Conservation (phyloP, 495 filamentous ascomycete genomes). For the Penicillium cinerascens region DNA sequence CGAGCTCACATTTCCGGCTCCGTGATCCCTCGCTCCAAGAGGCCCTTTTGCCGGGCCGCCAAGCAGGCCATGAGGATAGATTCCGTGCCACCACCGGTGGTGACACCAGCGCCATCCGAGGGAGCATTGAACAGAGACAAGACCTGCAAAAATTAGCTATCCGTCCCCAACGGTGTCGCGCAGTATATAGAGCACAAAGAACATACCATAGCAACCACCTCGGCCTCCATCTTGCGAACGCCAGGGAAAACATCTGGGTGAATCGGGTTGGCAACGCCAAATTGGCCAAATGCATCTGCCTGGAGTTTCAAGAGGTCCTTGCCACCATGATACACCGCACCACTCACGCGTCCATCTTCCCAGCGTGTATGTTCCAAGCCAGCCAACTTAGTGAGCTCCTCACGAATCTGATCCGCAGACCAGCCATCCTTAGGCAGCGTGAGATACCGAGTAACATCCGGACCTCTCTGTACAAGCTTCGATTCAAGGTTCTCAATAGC, state of each 20-base stretch:
- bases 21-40: constrained; percentile 75
- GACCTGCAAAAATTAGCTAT: constrained; percentile 41
- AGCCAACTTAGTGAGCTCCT: constrained; percentile 73
- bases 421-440: constrained; percentile 82
- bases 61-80: constrained; percentile 94
- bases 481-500: constrained; percentile 68
- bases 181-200: not conserved
- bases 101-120: constrained; percentile 75
- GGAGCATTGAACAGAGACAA: constrained; percentile 90
- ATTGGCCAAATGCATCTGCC: constrained; percentile 85
- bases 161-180: not conserved
- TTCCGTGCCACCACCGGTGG: constrained; percentile 91
- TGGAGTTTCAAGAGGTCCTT: constrained; percentile 79
- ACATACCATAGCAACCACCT: constrained; percentile 89
- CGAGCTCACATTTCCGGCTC: constrained; percentile 85
- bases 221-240: constrained; percentile 98
- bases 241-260: constrained; percentile 98
- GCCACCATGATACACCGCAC: constrained; percentile 95
- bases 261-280: constrained; percentile 96
- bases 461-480: constrained; percentile 73
- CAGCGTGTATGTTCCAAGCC: constrained; percentile 91
- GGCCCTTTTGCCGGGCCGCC: constrained; percentile 83
- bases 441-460: constrained; percentile 69
- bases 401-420: constrained; percentile 71
- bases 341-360: constrained; percentile 94